A percentile compares a stretch with the other conserved stretches of the same genome.
Conservation (phyloP, 768 basidiomycete species). For the Mycena capillaripes region DNA sequence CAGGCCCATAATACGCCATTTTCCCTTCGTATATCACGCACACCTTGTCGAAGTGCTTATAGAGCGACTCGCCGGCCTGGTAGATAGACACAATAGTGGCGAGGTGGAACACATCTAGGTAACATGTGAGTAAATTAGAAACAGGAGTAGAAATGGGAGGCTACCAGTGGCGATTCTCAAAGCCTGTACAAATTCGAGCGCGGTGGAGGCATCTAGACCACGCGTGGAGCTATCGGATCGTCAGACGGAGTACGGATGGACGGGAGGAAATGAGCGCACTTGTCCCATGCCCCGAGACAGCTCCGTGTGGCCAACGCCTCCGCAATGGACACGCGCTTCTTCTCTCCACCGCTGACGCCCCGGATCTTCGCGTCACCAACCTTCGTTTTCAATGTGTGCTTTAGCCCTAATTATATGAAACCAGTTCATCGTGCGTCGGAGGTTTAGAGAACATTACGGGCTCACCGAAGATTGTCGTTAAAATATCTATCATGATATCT, state of each 20-base stretch:
- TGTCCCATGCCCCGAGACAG: conserved; percentile 82
- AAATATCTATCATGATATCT: conserved; percentile 64
- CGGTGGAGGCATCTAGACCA: conserved; percentile 78
- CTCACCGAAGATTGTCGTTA: conserved; percentile 83
- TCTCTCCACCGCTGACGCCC: conserved; percentile 84
- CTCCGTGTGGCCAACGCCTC: conserved; percentile 75
- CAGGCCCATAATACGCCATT: conserved; percentile 83
- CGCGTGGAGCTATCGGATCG: conserved; percentile 69
- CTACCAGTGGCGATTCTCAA: conserved; percentile 77
- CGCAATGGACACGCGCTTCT: conserved; percentile 83
- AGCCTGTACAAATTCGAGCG: conserved; percentile 78
- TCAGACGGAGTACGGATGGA: neutral
- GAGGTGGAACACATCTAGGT: conserved; percentile 61
- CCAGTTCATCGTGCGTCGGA: too few species aligned
- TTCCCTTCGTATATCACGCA: conserved; percentile 82
- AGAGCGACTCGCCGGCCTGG: conserved; percentile 77
- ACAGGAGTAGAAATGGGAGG: too few species aligned
- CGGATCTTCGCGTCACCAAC: conserved; percentile 84
- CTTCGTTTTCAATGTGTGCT: conserved; percentile 77
- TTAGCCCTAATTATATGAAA: too few species aligned
- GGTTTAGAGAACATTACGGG: too few species aligned
- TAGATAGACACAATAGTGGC: conserved; percentile 87
- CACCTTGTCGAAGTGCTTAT: conserved; percentile 81
- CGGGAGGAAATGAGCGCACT: conserved; percentile 52
- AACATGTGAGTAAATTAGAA: too few species aligned